Conservation (phyloP, 179 eudicot genomes). For the Heliamphora pulchella region DNA sequence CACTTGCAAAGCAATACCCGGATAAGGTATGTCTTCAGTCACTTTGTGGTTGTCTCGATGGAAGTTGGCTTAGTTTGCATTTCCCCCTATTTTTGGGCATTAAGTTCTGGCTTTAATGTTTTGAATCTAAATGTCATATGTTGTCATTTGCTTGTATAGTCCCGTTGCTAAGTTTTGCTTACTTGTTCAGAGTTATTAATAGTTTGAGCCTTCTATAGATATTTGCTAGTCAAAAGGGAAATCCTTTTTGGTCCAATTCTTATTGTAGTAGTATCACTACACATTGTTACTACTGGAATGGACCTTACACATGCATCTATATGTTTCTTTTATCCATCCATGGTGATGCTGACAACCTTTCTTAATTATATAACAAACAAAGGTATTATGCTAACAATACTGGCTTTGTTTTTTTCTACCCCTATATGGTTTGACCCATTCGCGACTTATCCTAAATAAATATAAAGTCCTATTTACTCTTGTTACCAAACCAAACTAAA, state of each 20-base stretch:
- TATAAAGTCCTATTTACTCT: too few species aligned
- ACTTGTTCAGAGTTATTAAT: background rate
- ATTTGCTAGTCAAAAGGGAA: background rate
- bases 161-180: background rate
- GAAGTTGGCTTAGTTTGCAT: conserved; percentile 1
- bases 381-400: background rate
- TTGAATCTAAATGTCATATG: background rate
- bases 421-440: too few species aligned
- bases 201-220: background rate
- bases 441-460: too few species aligned
- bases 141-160: background rate
- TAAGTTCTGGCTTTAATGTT: background rate
- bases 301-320: background rate
- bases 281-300: background rate
- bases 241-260: too few species aligned
- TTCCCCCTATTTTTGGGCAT: background rate
- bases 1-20: conserved; percentile 72
- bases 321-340: background rate
- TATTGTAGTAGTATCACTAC: too few species aligned
- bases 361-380: background rate
- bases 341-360: background rate
- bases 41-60: conserved; percentile 5
- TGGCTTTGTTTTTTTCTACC: too few species aligned
- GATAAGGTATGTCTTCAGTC: conserved; percentile 47
- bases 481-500: too few species aligned